These are phyloP conservation scores for Lonicera japonica DNA, from an alignment of 129 eudicot species.

Conservation along the genomic window DNA sequence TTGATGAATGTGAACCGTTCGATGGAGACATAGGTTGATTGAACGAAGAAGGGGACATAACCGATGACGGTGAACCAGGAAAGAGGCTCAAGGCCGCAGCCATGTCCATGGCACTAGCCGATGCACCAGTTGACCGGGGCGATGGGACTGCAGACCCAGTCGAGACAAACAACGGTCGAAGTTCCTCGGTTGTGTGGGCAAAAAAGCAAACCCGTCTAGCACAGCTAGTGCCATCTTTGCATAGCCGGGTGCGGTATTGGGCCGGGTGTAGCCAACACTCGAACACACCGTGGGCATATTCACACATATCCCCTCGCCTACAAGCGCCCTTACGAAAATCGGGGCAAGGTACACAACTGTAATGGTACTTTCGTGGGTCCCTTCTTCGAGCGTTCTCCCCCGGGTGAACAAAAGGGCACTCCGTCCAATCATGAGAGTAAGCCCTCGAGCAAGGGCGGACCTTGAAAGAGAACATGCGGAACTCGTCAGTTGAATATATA, in stretches of 20 bases:
- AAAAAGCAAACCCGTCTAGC: constrained; percentile 26
- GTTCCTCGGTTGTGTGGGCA: constrained; percentile 22
- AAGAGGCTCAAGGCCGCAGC: constrained; percentile 19
- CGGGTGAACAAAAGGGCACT: constrained; percentile 31
- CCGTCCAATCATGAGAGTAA: constrained; percentile 25
- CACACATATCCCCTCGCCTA: constrained; percentile 23
- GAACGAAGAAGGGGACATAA: constrained; percentile 13
- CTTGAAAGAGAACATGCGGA: constrained; percentile 26
- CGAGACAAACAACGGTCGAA: constrained; percentile 20
- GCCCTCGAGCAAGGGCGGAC: constrained; percentile 30
- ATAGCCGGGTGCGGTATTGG: constrained; percentile 25
- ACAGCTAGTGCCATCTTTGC: constrained; percentile 22
- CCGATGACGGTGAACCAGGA: constrained; percentile 18
- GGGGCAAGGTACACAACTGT: constrained; percentile 28
- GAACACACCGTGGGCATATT: constrained; percentile 27
- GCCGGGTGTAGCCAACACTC: constrained; percentile 35
- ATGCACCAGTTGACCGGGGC: constrained; percentile 13
- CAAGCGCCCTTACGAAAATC: constrained; percentile 27
- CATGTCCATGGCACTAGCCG: constrained; percentile 18
- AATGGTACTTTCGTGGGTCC: constrained; percentile 26
- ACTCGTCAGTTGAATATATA: constrained; percentile 24
- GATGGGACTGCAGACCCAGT: constrained; percentile 27
- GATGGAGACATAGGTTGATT: constrained; percentile 17
- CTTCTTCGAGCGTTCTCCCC: constrained; percentile 29
- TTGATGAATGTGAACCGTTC: constrained; percentile 10